Conservation (phyloP, 1,284 basidiomycete genomes). For the Marasmius oreades region DNA sequence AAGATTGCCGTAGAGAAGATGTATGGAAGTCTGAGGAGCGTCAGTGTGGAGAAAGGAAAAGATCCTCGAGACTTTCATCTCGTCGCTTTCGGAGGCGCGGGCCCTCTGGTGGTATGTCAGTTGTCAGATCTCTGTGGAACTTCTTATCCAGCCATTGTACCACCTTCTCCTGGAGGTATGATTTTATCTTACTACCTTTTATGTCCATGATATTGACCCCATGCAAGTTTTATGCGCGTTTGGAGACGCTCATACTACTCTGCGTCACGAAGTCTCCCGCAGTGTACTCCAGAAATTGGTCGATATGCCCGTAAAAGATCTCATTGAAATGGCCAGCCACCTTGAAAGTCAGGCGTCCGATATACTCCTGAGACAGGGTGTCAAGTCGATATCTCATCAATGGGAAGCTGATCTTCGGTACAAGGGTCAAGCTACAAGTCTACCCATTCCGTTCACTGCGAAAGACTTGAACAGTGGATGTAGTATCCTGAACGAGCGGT, state of each 20-base stretch:
- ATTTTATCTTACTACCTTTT: neutral
- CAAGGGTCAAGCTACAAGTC: conserved; percentile 25
- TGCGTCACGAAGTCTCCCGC: conserved; percentile 22
- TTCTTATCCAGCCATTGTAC: conserved; percentile 26
- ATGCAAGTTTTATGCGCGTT: conserved; percentile 27
- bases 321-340: conserved; percentile 16
- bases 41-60: conserved; percentile 28
- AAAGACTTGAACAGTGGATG: conserved; percentile 20
- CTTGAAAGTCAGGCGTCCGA: conserved; percentile 19
- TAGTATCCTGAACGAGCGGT: conserved; percentile 12
- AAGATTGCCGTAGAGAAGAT: conserved; percentile 27
- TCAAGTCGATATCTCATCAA: conserved; percentile 15
- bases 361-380: conserved; percentile 23
- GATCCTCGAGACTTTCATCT: conserved; percentile 26
- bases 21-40: conserved; percentile 25
- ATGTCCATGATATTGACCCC: neutral
- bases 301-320: conserved; percentile 18
- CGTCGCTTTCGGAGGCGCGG: conserved; percentile 27
- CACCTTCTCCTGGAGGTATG: conserved; percentile 25
- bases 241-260: conserved; percentile 25
- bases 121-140: conserved; percentile 20
- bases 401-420: conserved; percentile 28
- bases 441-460: conserved; percentile 22
- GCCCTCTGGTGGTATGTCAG: conserved; percentile 16
- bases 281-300: conserved; percentile 21